Conservation (phyloP, 768 basidiomycete genomes). For the Kwoniella dendrophila region DNA sequence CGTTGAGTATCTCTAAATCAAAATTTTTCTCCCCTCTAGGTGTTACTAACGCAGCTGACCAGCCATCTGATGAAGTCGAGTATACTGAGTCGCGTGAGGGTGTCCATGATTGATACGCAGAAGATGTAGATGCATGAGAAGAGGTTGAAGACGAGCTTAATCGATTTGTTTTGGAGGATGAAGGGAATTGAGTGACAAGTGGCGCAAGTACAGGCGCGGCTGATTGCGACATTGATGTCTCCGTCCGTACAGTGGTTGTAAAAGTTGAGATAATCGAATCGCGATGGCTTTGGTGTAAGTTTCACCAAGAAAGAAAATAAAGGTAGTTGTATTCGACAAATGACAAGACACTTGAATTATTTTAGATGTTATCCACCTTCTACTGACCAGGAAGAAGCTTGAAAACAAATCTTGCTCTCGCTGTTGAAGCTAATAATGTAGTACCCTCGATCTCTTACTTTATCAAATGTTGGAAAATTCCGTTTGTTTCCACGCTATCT, state of each 20-base stretch:
- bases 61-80: conserved; percentile 2
- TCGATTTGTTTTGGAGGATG: conserved; percentile 1
- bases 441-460: too few relatives aligned
- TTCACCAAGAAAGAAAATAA: too few relatives aligned
- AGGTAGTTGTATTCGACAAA: too few relatives aligned
- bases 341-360: too few relatives aligned
- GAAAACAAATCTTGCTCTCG: too few relatives aligned
- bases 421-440: too few relatives aligned
- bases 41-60: conserved; percentile 5
- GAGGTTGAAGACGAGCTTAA: not conserved
- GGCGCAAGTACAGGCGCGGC: conserved; percentile 7
- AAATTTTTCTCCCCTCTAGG: conserved; percentile 8
- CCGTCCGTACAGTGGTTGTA: not conserved
- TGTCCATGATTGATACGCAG: conserved; percentile 6
- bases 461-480: too few relatives aligned
- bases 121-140: conserved; percentile 1
- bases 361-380: too few relatives aligned
- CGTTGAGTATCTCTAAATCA: not conserved
- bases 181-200: not conserved
- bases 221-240: not conserved
- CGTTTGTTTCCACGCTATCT: too few relatives aligned
- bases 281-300: too few relatives aligned
- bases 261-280: too few relatives aligned
- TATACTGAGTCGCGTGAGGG: conserved; percentile 9
- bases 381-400: too few relatives aligned